Evolutionary conservation across 345 rosid species (phyloP).

Genomic region (Ailanthus altissimus): DNA sequence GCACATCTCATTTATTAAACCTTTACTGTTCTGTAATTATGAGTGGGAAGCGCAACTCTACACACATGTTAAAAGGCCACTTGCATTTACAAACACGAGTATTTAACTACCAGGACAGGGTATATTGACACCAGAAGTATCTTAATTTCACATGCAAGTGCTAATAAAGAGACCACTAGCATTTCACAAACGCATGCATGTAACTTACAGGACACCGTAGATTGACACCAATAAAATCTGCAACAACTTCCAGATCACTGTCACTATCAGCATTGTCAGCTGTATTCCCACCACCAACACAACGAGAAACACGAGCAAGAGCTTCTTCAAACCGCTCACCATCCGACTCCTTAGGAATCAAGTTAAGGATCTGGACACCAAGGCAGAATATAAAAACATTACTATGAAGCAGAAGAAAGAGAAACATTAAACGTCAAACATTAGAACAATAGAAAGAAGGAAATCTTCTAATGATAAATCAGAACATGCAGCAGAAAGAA

Average conservation of each 20-base stretch:
- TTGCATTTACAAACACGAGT: not conserved
- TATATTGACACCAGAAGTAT: constrained; percentile 69
- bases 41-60: not conserved
- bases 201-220: constrained; percentile 96
- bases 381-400: constrained; percentile 3
- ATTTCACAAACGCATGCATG: not conserved
- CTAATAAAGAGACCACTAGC: constrained; percentile 4
- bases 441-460: not conserved
- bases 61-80: not conserved
- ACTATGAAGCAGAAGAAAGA: not conserved
- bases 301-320: constrained; percentile 85
- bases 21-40: not conserved
- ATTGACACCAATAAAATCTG: constrained; percentile 73
- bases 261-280: constrained; percentile 88
- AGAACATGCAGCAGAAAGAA: not conserved
- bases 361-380: constrained; percentile 62
- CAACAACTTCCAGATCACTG: constrained; percentile 98
- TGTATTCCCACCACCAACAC: constrained; percentile 85
- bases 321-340: constrained; percentile 89
- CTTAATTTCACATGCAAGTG: constrained; percentile 19
- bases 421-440: constrained; percentile 5
- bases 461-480: not conserved
- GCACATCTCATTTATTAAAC: not conserved
- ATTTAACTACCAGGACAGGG: constrained; percentile 67
- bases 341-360: constrained; percentile 80